These are phyloP conservation scores for Fusarium hainanense DNA, from an alignment of 2,329 filamentous ascomycete species.

Conservation along the genomic window DNA sequence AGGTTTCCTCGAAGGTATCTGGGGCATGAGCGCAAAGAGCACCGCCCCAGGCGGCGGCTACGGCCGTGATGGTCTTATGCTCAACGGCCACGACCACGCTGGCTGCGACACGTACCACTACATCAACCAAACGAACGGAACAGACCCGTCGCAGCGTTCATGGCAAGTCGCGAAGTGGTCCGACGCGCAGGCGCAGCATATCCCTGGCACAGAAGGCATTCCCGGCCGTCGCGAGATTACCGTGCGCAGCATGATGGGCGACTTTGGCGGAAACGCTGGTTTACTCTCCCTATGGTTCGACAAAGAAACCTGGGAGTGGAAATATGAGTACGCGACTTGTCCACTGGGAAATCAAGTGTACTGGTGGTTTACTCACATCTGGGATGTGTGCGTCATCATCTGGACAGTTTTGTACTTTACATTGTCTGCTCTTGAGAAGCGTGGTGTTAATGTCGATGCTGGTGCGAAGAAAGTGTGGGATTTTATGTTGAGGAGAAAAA, in stretches of 20 bases:
- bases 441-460: constrained; percentile 53
- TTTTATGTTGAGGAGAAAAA: constrained; percentile 11
- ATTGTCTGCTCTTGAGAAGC: constrained; percentile 42
- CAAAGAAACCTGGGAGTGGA: constrained; percentile 76
- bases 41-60: constrained; percentile 68
- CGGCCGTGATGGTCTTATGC: constrained; percentile 79
- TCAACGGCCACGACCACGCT: constrained; percentile 95
- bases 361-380: constrained; percentile 91
- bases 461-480: constrained; percentile 18
- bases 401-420: constrained; percentile 45
- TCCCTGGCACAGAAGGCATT: constrained; percentile 57
- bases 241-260: constrained; percentile 98
- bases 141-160: constrained; percentile 52
- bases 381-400: constrained; percentile 66
- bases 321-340: constrained; percentile 82
- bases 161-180: constrained; percentile 65
- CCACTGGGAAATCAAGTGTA: constrained; percentile 85
- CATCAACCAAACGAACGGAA: constrained; percentile 70
- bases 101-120: constrained; percentile 93
- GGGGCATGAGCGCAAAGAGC: constrained; percentile 76
- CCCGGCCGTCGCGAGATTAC: constrained; percentile 88
- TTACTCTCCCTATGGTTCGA: constrained; percentile 93
- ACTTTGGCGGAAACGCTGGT: constrained; percentile 91
- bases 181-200: constrained; percentile 54
- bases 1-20: constrained; percentile 85